Conservation (phyloP, 192 early-diverging fungal species). For the Entrophospora sp. region DNA sequence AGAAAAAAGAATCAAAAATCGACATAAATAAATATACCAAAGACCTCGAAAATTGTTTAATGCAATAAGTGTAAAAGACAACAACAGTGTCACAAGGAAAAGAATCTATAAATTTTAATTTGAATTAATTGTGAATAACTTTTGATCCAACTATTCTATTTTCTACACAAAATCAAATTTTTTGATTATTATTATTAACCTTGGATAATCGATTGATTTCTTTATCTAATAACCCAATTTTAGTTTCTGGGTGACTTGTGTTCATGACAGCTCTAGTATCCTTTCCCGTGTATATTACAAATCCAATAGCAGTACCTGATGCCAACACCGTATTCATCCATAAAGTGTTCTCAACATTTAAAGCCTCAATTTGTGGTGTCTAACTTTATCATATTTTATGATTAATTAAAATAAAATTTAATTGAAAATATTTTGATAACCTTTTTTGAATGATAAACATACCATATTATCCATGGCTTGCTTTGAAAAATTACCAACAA, state of each 20-base stretch:
- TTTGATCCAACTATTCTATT: neutral
- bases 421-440: neutral
- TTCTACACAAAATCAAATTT: neutral
- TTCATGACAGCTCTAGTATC: constrained; percentile 97
- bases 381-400: neutral
- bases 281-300: constrained; percentile 84
- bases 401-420: neutral
- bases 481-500: constrained; percentile 66
- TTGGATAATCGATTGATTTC: constrained; percentile 92
- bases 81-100: constrained; percentile 69
- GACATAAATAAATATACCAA: constrained; percentile 87
- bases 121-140: neutral
- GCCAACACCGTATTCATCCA: constrained; percentile 95
- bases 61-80: constrained; percentile 82
- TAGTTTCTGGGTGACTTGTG: constrained; percentile 83
- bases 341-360: constrained; percentile 83
- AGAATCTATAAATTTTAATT: constrained; percentile 50
- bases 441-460: neutral
- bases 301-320: constrained; percentile 78
- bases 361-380: constrained; percentile 48
- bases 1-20: constrained; percentile 92
- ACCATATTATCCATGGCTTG: constrained; percentile 22
- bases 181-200: constrained; percentile 26
- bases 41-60: constrained; percentile 81
- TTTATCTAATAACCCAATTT: constrained; percentile 80